These are phyloP conservation scores for Phyllostachys edulis DNA, from an alignment of 176 grass and related monocot species.

Conservation along the genomic window DNA sequence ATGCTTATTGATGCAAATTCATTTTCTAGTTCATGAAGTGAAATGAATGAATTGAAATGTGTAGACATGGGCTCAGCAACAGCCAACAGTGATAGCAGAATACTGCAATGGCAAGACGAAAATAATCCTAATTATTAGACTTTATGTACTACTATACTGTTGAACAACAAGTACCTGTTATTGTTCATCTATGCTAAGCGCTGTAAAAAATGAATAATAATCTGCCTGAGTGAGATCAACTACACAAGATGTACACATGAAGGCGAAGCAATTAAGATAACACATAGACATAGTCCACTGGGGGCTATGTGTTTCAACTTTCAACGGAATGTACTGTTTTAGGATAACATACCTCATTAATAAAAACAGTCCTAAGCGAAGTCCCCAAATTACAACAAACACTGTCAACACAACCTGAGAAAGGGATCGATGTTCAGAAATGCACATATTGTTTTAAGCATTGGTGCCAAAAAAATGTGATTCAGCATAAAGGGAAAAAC, in stretches of 20 bases:
- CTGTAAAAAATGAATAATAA: neutral
- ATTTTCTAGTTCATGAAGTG: neutral
- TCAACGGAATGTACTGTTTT: neutral
- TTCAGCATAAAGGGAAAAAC: neutral
- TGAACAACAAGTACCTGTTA: neutral
- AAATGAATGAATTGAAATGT: neutral
- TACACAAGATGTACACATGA: neutral
- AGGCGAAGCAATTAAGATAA: conserved; percentile 15
- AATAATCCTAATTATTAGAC: neutral
- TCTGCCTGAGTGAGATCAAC: neutral
- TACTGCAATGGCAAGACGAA: neutral
- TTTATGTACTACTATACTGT: neutral
- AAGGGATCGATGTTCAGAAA: conserved; percentile 34
- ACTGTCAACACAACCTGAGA: conserved; percentile 79
- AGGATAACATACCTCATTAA: conserved; percentile 63
- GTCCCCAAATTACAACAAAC: conserved; percentile 77
- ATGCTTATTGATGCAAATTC: neutral
- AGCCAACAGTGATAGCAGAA: neutral
- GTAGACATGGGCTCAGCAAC: neutral
- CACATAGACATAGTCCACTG: neutral
- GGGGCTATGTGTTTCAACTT: neutral
- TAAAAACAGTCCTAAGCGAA: conserved; percentile 79
- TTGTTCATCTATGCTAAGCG: neutral
- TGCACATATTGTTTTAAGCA: neutral
- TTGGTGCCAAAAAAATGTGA: neutral